Percentiles rank a stretch among this genome's conserved stretches.
Conservation (phyloP, 2,329 filamentous ascomycete genomes). For the Aspergillaceae sp. region DNA sequence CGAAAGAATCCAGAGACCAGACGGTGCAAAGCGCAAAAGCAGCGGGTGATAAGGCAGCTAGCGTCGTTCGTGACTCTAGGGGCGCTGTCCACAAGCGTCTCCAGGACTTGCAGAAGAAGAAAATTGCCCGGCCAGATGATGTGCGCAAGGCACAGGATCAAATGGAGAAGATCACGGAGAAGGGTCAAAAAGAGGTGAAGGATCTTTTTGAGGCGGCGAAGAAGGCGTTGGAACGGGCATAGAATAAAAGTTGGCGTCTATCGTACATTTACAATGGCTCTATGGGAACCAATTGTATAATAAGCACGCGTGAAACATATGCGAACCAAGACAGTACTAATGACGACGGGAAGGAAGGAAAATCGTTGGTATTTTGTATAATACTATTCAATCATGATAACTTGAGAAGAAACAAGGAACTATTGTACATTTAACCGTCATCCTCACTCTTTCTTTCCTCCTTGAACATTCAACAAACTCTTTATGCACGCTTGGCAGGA, state of each 20-base stretch:
- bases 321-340: too few species aligned
- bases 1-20: slow-evolving; percentile 38
- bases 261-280: too few species aligned
- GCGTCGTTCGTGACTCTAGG: slow-evolving; percentile 34
- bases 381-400: neutral
- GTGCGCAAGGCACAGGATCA: slow-evolving; percentile 38
- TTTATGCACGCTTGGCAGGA: slow-evolving; percentile 18
- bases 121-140: slow-evolving; percentile 37
- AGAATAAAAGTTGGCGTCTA: slow-evolving; percentile 1
- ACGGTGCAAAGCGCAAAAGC: slow-evolving; percentile 33
- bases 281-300: too few species aligned
- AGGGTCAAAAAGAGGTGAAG: slow-evolving; percentile 40
- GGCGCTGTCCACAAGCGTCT: slow-evolving; percentile 38
- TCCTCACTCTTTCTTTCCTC: neutral
- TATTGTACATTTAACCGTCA: slow-evolving; percentile 6
- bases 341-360: too few species aligned
- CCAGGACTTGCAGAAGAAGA: slow-evolving; percentile 38
- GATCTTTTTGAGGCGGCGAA: slow-evolving; percentile 36
- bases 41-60: slow-evolving; percentile 36
- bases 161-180: slow-evolving; percentile 41
- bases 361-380: neutral
- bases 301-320: too few species aligned
- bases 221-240: slow-evolving; percentile 30
- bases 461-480: too few species aligned
- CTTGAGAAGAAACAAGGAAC: neutral